Evolutionary conservation across 2,329 filamentous ascomycete genomes (phyloP), one percentile per base, ranked within the genome.

Genomic region (Diaporthe humulicola): DNA sequence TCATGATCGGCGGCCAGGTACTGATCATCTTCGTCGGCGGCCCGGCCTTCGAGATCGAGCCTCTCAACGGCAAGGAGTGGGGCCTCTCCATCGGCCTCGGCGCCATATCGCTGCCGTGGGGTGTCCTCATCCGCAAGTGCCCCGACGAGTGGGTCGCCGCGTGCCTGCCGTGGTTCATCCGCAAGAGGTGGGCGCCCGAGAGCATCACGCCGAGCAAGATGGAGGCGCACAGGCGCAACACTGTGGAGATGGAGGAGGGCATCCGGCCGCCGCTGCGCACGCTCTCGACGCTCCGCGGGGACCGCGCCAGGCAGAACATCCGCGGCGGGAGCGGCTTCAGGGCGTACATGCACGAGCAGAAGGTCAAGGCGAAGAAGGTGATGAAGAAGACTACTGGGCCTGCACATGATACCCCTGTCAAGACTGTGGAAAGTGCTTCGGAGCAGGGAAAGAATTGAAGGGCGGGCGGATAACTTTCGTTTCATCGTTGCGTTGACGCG

Each of bases 11-110:
- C 77, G 94, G 94, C 12, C 95, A 98, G 81, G 86, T 95, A 28
- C 90, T 97, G 85, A 98, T 98, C 81, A 90, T 97, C 78, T 97
- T 94, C 78, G 90, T 97, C 73, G 95, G 95, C 76, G 92, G 93
- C 54, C 84, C 87, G 15, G 94, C 95, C 2, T 96, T 98, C 86
- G 89, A 90, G 57, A 94, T 96, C 58, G 78, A 72, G 5, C 78
- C 75, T 6, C 84, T 98, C 61, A 91, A 91, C 73, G 92, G 90
- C 60, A 86, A 89, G 58, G 94, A 97, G 81, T 98, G 95, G 95
- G 95, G 88, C n/a, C 90, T 95, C 75, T 97, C 94, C 4, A 89
- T 98, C 74, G 88, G 95, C 38, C 88, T 96, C 64, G 94, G 95
- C 40, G 86, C 93, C 73, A 88, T 95, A 14, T 96, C 95, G 25